Percentiles rank a stretch among this genome's conserved stretches.
Conservation (phyloP, 2,329 filamentous ascomycete species). For the Fusarium sp. region DNA sequence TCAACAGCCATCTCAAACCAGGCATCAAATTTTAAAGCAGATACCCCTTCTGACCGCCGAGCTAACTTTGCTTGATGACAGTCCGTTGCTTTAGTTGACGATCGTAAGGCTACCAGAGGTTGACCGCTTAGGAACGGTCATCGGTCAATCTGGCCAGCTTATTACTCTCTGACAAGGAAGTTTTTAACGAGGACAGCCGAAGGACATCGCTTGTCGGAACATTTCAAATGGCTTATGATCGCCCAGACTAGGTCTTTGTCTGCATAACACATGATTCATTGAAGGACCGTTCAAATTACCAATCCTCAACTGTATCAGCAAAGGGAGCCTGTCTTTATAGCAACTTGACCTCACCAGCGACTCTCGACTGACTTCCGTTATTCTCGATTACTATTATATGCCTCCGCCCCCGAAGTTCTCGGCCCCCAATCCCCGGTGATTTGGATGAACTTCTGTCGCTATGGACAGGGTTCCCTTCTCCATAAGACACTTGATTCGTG, state of each 20-base stretch:
- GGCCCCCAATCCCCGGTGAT: slow-evolving; percentile 32
- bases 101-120: not conserved
- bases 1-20: not conserved
- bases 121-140: not conserved
- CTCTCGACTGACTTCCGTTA: not conserved
- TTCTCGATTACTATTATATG: not conserved
- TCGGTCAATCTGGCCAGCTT: not conserved
- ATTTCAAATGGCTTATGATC: not conserved
- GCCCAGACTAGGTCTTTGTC: not conserved
- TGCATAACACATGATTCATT: not conserved
- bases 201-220: not conserved
- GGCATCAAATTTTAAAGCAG: not conserved
- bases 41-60: not conserved
- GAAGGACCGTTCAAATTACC: not conserved
- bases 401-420: slow-evolving; percentile 25
- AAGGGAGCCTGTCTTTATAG: not conserved
- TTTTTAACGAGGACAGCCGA: not conserved
- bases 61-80: not conserved
- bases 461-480: slow-evolving; percentile 17
- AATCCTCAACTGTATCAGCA: slow-evolving; percentile 8
- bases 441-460: slow-evolving; percentile 18
- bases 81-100: not conserved
- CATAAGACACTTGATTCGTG: slow-evolving; percentile 31
- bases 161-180: not conserved
- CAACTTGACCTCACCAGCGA: not conserved